These are phyloP conservation scores for Protomyces gravidus DNA, from an alignment of 1,139 yeast genomes.

Conservation along the genomic window DNA sequence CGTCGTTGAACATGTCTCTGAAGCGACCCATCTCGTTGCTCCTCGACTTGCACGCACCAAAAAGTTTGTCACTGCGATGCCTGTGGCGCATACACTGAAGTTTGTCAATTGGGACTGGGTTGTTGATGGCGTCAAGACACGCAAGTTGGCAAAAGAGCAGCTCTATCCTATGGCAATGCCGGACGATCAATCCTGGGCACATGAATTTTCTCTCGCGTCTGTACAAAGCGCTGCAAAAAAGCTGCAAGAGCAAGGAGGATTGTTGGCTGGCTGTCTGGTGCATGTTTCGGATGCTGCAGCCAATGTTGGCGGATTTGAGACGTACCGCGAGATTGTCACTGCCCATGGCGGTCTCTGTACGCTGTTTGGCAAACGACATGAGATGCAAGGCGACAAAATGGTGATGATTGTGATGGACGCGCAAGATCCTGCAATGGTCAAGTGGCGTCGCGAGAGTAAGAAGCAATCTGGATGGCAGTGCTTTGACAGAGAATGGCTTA, in stretches of 20 bases:
- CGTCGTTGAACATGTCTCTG: conserved; percentile 38
- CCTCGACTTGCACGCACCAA: conserved; percentile 79
- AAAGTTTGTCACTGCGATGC: conserved; percentile 59
- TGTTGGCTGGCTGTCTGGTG: conserved; percentile 49
- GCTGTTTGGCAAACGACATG: conserved; percentile 13
- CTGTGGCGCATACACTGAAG: conserved; percentile 44
- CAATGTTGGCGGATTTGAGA: conserved; percentile 54
- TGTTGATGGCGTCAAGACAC: conserved; percentile 6
- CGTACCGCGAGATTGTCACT: conserved; percentile 54
- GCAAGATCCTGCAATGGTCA: conserved; percentile 9
- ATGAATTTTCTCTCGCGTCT: conserved; percentile 38
- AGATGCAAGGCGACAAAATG: background rate
- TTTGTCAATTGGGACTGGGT: conserved; percentile 27
- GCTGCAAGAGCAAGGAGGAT: conserved; percentile 37
- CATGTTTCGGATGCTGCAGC: conserved; percentile 60
- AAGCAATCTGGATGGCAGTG: background rate
- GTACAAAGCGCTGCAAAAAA: conserved; percentile 40
- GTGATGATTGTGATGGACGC: conserved; percentile 16
- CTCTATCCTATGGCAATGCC: conserved; percentile 9
- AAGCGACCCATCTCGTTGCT: conserved; percentile 50
- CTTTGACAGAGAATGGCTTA: conserved; percentile 25
- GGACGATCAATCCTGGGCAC: conserved; percentile 12
- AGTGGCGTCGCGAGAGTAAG: conserved; percentile 6
- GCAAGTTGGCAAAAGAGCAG: conserved; percentile 4
- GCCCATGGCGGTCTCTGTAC: conserved; percentile 56